Evolutionary conservation across 768 basidiomycete genomes (phyloP), one percentile per base, ranked within the genome.

Genomic region (Boletus subparvulus): DNA sequence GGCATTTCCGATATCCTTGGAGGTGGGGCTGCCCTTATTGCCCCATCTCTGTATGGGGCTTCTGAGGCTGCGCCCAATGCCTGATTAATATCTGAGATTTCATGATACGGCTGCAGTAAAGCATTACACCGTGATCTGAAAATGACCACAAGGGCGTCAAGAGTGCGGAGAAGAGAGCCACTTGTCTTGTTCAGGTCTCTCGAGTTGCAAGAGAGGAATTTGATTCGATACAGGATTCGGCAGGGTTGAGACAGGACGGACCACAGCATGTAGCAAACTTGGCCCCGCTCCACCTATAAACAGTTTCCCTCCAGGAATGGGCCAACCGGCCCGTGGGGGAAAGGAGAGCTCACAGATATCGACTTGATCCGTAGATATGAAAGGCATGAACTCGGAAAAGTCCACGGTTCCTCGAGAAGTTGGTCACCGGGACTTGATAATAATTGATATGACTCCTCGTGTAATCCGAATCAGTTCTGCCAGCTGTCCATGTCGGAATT

Each of bases 281-380:
- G 36, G 37, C 17, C n/a, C 26, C 35, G 19, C 17, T 24, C 19
- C 57, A 33, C 19, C 16, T 21, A n/a, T 13, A 17, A 35, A 10
- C 32, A 1, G 17, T 12, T 41, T 41, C n/a, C 33, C 21, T 9
- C 32, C 32, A 40, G 35, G 12, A 49, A 47, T 37, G 47, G 21
- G n/a, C 28, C 24, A 49, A 17, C 47, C 8, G 17, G 19, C 17
- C 12, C 35, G 12, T 36, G 40, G 37, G 21, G 30, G 39, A 37
- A 39, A 40, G 42, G 40, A 42, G 42, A 47, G 19, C 19, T 47
- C 36, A 45, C 48, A 36, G 47, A 39, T 47, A 49, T 55, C 52
- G 5, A 44, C 52, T 48, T 41, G 63, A 64, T 50, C 52, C 37
- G 28, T 21, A 55, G 64, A 64, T 64, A 64, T 65, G 63, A 64